Percentiles rank a stretch among this genome's conserved stretches.
Evolutionary conservation across 2,329 filamentous ascomycete species (phyloP).

Genomic region (Plectosphaerella sp.): DNA sequence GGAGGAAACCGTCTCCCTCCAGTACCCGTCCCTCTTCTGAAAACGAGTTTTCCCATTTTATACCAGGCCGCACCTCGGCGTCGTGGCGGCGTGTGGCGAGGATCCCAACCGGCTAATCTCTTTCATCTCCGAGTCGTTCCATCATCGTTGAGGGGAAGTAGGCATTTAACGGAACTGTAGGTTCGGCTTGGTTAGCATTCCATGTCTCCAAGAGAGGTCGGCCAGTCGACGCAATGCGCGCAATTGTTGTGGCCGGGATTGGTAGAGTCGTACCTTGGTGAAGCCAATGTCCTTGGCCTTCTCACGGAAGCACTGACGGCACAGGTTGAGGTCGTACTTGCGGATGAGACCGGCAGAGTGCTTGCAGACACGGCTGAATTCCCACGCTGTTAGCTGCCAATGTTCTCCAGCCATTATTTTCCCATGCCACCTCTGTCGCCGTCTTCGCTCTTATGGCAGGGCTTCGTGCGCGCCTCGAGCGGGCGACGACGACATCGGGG

Average conservation of each 20-base stretch:
- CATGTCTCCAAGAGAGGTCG: slow-evolving; percentile 3
- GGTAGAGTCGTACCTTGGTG: slow-evolving; percentile 53
- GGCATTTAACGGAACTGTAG: slow-evolving; percentile 27
- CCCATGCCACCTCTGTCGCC: background rate
- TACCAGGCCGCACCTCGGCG: slow-evolving; percentile 21
- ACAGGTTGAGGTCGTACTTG: slow-evolving; percentile 96
- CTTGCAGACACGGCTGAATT: slow-evolving; percentile 64
- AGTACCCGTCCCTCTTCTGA: slow-evolving; percentile 28
- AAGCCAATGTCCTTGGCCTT: slow-evolving; percentile 70
- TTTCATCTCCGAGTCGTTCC: slow-evolving; percentile 9
- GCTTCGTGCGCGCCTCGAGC: background rate
- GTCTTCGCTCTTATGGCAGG: background rate
- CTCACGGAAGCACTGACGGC: slow-evolving; percentile 76
- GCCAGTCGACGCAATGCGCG: background rate
- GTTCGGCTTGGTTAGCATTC: slow-evolving; percentile 9
- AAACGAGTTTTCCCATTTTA: slow-evolving; percentile 24
- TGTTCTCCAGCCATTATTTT: slow-evolving; percentile 4
- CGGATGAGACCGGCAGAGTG: slow-evolving; percentile 99
- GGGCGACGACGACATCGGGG: background rate
- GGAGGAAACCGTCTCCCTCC: slow-evolving; percentile 15
- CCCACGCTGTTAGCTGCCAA: slow-evolving; percentile 21
- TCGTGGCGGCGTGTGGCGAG: slow-evolving; percentile 1
- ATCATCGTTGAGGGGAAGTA: background rate
- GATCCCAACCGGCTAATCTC: slow-evolving; percentile 9
- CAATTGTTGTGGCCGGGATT: background rate